Percentiles rank a stretch among this genome's conserved stretches.
Evolutionary conservation across 2,329 filamentous ascomycete species (phyloP).

Genomic region (Lasiodiplodia gonubiensis): DNA sequence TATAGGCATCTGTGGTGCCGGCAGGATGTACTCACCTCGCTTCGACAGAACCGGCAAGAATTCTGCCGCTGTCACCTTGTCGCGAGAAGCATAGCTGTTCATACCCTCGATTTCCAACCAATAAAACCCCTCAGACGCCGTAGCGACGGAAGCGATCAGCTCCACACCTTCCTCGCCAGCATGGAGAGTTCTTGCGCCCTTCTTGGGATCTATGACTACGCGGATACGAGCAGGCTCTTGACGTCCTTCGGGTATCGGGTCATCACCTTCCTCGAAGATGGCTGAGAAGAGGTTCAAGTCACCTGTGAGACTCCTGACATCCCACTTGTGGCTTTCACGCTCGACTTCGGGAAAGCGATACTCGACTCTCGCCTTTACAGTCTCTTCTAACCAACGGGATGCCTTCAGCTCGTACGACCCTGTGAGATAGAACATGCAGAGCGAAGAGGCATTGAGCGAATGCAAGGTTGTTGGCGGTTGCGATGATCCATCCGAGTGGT

Average conservation of each 20-base stretch:
- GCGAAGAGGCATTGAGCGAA: conserved; percentile 27
- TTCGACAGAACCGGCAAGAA: conserved; percentile 77
- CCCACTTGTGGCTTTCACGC: conserved; percentile 81
- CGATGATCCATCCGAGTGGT: conserved; percentile 55
- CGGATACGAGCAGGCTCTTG: conserved; percentile 72
- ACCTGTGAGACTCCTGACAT: conserved; percentile 69
- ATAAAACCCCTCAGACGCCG: conserved; percentile 60
- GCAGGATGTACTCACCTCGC: conserved; percentile 62
- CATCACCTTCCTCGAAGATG: conserved; percentile 72
- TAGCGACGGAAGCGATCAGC: conserved; percentile 68
- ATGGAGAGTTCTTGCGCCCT: conserved; percentile 61
- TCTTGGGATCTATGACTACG: conserved; percentile 73
- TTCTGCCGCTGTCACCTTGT: conserved; percentile 74
- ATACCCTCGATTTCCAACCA: conserved; percentile 66
- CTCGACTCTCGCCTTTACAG: conserved; percentile 85
- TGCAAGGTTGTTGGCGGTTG: conserved; percentile 35
- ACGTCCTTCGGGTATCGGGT: conserved; percentile 67
- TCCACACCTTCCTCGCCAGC: conserved; percentile 65
- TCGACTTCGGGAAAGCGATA: conserved; percentile 83
- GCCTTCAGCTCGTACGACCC: conserved; percentile 81
- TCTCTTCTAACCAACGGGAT: conserved; percentile 78
- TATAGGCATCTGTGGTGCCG: background rate
- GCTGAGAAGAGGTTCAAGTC: conserved; percentile 66
- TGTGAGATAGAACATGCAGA: conserved; percentile 66
- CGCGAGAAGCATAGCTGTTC: conserved; percentile 73